Evolutionary conservation across 306 rosid genomes (phyloP), one percentile per base, ranked within the genome.

Genomic region (Potentilla sterilis): DNA sequence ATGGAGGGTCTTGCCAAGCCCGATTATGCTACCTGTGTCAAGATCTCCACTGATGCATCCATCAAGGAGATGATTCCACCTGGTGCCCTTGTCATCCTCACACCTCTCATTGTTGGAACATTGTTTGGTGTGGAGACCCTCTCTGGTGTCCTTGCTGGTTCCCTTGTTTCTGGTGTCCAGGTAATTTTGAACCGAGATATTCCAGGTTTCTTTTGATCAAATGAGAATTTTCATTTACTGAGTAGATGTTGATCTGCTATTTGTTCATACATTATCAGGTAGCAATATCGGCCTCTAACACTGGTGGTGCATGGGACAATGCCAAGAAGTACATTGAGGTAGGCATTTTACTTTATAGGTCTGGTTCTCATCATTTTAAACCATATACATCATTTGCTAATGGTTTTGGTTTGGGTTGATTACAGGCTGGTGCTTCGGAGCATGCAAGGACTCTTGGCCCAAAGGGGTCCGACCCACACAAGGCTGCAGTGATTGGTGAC

Each of bases 11-110:
- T 0, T 42, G 81, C 89, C 37, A 90, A 88, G 86, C 93, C 96
- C 1, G 96, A 90, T 63, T 90, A 90, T 72, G 93, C 96, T 19
- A 90, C 96, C 24, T 88, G 96, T 9, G 93, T 88, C 72, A 90
- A 90, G 86, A 90, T 90, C 78, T 90, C 96, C 22, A 90, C 93
- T 11, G 96, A 88, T 74, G 96, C 96, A n/a, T 90, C 96, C 80
- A 80, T 90, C 85, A 90, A 85, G 87, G 96, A 88, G 86, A 90
- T 90, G 96, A 88, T 90, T 77, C 96, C 96, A 63, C 96, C 93
- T 0, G 96, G 96, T 73, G 93, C 93, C 65, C 93, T 90, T 37
- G 93, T 90, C 83, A 90, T 88, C 88, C 96, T 90, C 42, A 90
- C 96, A 22, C 96, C 96, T 38, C 96, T 90, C 76, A 86, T 90